Evolutionary conservation across 164 flowering plant species (phyloP).

Genomic region (grape (Vitis vinifera)): ASM3070453v1 NC_081805.1:4113001-4113500

Average conservation of each 20-base stretch:
- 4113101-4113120: neutral
- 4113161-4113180: neutral
- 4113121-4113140: neutral
- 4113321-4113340: constrained; percentile 50
- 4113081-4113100: neutral
- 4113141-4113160: neutral
- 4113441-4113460: constrained; percentile 84
- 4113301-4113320: constrained; percentile 72
- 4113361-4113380: neutral
- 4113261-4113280: constrained; percentile 75
- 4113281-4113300: constrained; percentile 65
- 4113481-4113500: constrained; percentile 80
- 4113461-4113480: constrained; percentile 83
- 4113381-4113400: constrained; percentile 1
- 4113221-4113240: neutral
- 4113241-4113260: neutral
- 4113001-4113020: neutral
- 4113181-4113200: neutral
- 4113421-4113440: constrained; percentile 82
- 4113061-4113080: no score
- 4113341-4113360: neutral
- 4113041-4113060: no score
- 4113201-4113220: neutral
- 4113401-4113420: constrained; percentile 45
- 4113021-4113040: no score